A percentile compares a stretch with the other conserved stretches of the same genome.
These are phyloP conservation scores for Neurospora sp. DNA, from an alignment of 495 filamentous ascomycete genomes.

Conservation along the genomic window DNA sequence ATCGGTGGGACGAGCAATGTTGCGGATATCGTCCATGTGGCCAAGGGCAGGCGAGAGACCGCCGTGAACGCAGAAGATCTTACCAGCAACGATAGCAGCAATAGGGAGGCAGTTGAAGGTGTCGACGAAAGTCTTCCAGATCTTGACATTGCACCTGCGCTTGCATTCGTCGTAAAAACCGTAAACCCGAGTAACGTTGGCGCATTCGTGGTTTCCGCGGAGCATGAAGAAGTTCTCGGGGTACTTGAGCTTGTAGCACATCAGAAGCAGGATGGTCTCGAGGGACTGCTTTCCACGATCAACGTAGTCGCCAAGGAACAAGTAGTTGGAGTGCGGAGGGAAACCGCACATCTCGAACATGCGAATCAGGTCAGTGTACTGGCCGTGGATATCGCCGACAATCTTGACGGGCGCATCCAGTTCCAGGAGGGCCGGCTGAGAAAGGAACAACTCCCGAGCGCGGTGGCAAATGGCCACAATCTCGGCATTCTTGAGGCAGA, in stretches of 20 bases:
- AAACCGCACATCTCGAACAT: constrained; percentile 99
- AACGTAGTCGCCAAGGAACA: constrained; percentile 97
- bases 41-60: constrained; percentile 84
- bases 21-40: constrained; percentile 97
- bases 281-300: constrained; percentile 95
- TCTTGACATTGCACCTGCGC: constrained; percentile 91
- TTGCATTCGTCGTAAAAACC: constrained; percentile 99
- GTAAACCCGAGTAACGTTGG: constrained; percentile 96
- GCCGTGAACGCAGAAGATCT: constrained; percentile 99
- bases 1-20: constrained; percentile 91
- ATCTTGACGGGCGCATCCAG: constrained; percentile 97
- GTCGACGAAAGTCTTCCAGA: constrained; percentile 98
- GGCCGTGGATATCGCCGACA: constrained; percentile 94
- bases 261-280: constrained; percentile 87
- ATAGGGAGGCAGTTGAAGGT: constrained; percentile 96
- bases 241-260: constrained; percentile 98
- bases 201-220: constrained; percentile 95
- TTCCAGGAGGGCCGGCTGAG: constrained; percentile 85
- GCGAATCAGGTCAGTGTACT: constrained; percentile 93
- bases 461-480: constrained; percentile 86
- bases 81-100: constrained; percentile 89
- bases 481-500: constrained; percentile 95
- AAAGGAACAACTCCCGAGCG: constrained; percentile 78
- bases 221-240: constrained; percentile 98
- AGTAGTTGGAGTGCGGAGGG: constrained; percentile 83